Evolutionary conservation across 108 stramenopile species (phyloP), one percentile per base, ranked within the genome.

Genomic region (Nitzschia palea): DNA sequence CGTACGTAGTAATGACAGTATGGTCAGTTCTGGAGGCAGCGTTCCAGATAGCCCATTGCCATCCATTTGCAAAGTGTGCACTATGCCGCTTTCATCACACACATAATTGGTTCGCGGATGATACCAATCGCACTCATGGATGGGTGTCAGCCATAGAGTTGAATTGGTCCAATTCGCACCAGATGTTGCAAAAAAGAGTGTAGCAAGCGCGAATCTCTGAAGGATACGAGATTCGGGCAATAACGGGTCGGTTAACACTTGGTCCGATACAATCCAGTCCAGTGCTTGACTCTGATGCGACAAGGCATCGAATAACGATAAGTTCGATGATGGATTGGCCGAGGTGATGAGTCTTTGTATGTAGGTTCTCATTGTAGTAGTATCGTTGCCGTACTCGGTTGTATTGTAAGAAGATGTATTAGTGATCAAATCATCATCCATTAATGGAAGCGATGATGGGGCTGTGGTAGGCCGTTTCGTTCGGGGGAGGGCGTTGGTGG

Each of bases 131-230:
- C 67, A 68, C 28, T 68, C 67, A 33, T 68, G 12, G 18, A 44
- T 17, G 12, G 29, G 8, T 17, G 69, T 44, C 8, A 70, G 35
- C 73, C 73, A 74, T 15, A 31, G 10, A 18, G 31, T 32, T 20
- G 34, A 29, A 3, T 34, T 23, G 22, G 64, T 48, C 75, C 75
- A 76, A 29, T 5, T 36, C 9, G 43, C 28, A 8, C 75, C 75
- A 2, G 22, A 25, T 2, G 68, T 70, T 31, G 55, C 17, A 47
- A 47, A 76, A 44, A 62, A 76, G 14, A 70, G 37, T 1, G 68
- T 64, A 14, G 56, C 62, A 0, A 76, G 28, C 10, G 62, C 67
- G 29, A 51, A 76, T 1, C 68, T 54, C 37, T 65, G 65, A 28
- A 65, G 29, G 31, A 57, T 31, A 44, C 68, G 32, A 3, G 18